Base-by-base conservation (phyloP, 768 basidiomycete genomes). In the Phlegmacium glaucopus region DNA sequence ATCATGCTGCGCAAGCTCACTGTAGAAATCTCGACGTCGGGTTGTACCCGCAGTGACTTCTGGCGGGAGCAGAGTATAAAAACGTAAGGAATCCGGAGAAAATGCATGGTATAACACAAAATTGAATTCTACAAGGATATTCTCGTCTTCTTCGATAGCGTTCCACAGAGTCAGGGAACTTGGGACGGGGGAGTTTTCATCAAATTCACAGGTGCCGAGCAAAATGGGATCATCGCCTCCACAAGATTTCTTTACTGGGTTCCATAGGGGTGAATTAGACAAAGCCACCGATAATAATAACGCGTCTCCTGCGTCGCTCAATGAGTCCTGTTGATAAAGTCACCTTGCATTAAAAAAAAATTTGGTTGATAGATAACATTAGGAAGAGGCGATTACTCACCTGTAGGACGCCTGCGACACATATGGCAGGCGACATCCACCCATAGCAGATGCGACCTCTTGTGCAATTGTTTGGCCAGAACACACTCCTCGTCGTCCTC, bases 401-500 rank as follows among this genome's bases (percentile, higher is more conserved):
- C 9, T 66, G 55, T 13, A 83, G 41, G 25, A 80, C 66, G 3
- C 82, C 82, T 12, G 74, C 79, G 12, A 84, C 72, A 55, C 79
- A 80, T 3, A 76, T 60, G 3, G 66, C 59, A 26, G 77, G 77
- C 9, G 53, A 55, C 7, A 63, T 50, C 83, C 84, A 86, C 9
- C 84, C 84, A 56, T 82, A 85, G 52, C 75, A 73, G 44, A 78
- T 70, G 2, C 83, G 81, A 16, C 63, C 61, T 40, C 44, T 45
- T 16, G 22, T 43, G 25, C 44, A 54, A 27, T 80, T 79, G 22
- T 62, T 58, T 26, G 84, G 84, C 82, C 83, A 85, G 57, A 85
- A 81, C 47, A 83, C 56, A 30, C 32, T 9, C 46, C 52, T 54
- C 29, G 54, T 43, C 38, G 39, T 47, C 47, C 51, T 48, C 45